These are phyloP conservation scores for Penicillium diatomitis DNA, from an alignment of 495 filamentous ascomycete species.

Conservation along the genomic window DNA sequence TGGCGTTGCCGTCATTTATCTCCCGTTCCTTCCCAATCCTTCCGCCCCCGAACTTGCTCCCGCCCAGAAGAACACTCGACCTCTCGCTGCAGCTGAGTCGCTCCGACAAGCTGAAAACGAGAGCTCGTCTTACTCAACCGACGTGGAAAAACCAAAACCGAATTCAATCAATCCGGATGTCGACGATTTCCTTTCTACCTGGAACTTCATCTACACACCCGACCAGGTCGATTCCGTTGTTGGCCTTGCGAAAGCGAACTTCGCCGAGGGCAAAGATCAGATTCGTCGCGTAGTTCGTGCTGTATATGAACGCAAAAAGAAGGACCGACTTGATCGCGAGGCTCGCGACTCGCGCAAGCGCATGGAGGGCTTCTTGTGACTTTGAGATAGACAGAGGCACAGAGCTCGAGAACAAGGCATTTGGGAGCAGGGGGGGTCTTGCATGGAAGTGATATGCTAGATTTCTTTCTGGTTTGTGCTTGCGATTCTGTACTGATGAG, in stretches of 20 bases:
- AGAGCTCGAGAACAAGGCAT: too few relatives aligned
- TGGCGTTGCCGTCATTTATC: slow-evolving; percentile 83
- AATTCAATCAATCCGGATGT: slow-evolving; percentile 69
- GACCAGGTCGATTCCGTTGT: slow-evolving; percentile 77
- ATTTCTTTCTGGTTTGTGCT: too few relatives aligned
- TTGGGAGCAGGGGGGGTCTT: too few relatives aligned
- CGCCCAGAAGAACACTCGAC: slow-evolving; percentile 11
- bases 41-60: slow-evolving; percentile 27
- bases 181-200: slow-evolving; percentile 82
- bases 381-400: too few relatives aligned
- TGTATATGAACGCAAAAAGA: slow-evolving; percentile 87
- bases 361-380: slow-evolving; percentile 30
- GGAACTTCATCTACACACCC: slow-evolving; percentile 94
- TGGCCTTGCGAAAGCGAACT: slow-evolving; percentile 77
- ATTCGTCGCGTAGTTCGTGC: slow-evolving; percentile 72
- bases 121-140: slow-evolving; percentile 9
- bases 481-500: too few relatives aligned
- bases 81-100: slow-evolving; percentile 14
- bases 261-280: slow-evolving; percentile 65
- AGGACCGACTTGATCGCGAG: slow-evolving; percentile 52
- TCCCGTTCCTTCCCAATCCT: slow-evolving; percentile 78
- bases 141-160: slow-evolving; percentile 41
- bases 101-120: slow-evolving; percentile 8
- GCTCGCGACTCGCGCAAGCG: slow-evolving; percentile 34
- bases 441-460: too few relatives aligned